phyloP scores from a whole-genome alignment of 1,284 basidiomycete species.

The Microbotryum saponariae region DNA sequence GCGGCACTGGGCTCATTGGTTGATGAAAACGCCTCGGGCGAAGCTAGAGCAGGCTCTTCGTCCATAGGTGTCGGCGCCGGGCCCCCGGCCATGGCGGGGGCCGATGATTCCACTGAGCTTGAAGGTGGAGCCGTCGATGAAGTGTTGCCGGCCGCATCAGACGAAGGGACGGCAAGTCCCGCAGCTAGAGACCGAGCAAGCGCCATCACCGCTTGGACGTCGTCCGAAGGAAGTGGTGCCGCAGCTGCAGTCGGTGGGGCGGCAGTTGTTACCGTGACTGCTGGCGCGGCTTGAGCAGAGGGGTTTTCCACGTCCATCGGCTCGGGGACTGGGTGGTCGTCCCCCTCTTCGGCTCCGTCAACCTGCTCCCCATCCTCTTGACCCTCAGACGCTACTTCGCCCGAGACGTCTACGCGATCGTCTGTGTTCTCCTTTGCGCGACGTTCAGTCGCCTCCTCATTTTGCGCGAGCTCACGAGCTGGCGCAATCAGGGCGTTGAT shows the following conservation, averaged over 20 bases:
- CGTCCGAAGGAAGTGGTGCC: not conserved
- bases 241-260: too few species aligned
- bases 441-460: constrained; percentile 14
- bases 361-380: not conserved
- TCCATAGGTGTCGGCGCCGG: too few species aligned
- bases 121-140: too few species aligned
- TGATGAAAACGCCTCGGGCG: constrained; percentile 8
- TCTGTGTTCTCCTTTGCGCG: constrained; percentile 6
- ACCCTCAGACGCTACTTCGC: constrained; percentile 3
- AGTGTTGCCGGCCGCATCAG: too few species aligned
- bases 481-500: constrained; percentile 71
- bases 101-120: too few species aligned
- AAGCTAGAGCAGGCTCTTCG: not conserved
- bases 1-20: constrained; percentile 6
- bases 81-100: too few species aligned
- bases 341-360: not conserved
- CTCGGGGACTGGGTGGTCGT: not conserved
- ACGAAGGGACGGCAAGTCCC: constrained; percentile 34
- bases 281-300: too few species aligned
- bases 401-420: constrained; percentile 3
- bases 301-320: too few species aligned
- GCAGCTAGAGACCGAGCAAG: constrained; percentile 36
- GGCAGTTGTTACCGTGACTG: too few species aligned
- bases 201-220: constrained; percentile 21
- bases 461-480: constrained; percentile 53